Percentiles rank a stretch among this genome's conserved stretches.
Conservation (phyloP, 2,329 filamentous ascomycete species). For the Dothideomycetidae sp. region DNA sequence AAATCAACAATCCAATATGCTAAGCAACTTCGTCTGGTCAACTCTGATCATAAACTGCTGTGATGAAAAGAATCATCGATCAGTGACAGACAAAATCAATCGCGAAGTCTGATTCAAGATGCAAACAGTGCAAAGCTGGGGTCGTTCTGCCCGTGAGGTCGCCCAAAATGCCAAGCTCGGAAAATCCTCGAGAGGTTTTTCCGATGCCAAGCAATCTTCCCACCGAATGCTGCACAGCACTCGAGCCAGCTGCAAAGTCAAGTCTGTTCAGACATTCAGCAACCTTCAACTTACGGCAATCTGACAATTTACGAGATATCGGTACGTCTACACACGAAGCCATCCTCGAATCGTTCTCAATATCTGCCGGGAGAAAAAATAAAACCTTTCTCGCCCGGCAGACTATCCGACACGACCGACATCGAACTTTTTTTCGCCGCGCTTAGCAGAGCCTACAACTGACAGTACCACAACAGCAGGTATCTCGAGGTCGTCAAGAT, state of each 20-base stretch:
- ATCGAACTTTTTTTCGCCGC: not conserved
- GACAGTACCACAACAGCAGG: not conserved
- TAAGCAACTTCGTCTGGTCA: too few relatives aligned
- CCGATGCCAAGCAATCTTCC: not conserved
- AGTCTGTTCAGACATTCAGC: conserved; percentile 1
- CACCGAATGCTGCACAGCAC: not conserved
- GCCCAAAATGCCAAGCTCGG: not conserved
- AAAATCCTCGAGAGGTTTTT: not conserved
- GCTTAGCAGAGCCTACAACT: not conserved
- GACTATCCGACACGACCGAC: not conserved
- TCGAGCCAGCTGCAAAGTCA: not conserved
- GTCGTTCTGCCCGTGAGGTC: too few relatives aligned
- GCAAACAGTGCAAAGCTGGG: not conserved
- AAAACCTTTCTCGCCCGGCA: too few relatives aligned
- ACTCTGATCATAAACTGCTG: too few relatives aligned
- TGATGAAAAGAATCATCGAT: too few relatives aligned
- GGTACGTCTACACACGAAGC: conserved; percentile 2
- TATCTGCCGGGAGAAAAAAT: too few relatives aligned
- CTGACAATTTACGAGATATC: conserved; percentile 5
- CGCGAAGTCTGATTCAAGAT: too few relatives aligned
- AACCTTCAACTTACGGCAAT: conserved; percentile 8
- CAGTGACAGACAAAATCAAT: too few relatives aligned
- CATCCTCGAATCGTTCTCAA: not conserved
- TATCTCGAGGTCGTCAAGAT: conserved; percentile 27
- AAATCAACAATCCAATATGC: too few relatives aligned